phyloP scores from a whole-genome alignment of 176 grass and related monocot species.

The Aegilops bicornis region DNA sequence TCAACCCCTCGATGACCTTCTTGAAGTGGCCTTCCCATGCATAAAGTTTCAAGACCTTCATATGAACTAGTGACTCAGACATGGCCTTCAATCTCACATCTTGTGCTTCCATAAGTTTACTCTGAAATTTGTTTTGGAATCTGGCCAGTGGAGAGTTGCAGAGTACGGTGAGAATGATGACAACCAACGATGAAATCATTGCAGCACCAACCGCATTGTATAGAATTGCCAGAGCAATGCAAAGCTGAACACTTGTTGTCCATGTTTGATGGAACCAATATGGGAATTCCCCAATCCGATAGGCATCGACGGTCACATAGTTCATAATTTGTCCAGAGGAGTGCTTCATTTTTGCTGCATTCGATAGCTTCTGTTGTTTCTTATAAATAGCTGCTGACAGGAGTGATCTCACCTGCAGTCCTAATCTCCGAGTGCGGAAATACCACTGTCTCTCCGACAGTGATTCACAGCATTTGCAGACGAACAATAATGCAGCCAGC shows the following conservation, averaged over 20 bases:
- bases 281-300: conserved; percentile 90
- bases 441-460: conserved; percentile 90
- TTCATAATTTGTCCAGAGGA: conserved; percentile 92
- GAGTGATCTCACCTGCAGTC: conserved; percentile 75
- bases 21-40: conserved; percentile 92
- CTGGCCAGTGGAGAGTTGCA: conserved; percentile 86
- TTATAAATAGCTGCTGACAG: conserved; percentile 78
- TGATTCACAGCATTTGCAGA: conserved; percentile 80
- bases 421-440: conserved; percentile 76
- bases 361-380: conserved; percentile 81
- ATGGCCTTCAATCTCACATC: conserved; percentile 83
- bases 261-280: conserved; percentile 97
- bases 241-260: conserved; percentile 85
- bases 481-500: conserved; percentile 52
- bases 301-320: conserved; percentile 86
- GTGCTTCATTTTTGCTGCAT: conserved; percentile 67
- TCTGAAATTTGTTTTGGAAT: conserved; percentile 88
- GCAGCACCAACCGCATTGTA: conserved; percentile 73
- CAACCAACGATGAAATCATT: conserved; percentile 58
- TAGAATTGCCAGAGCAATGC: conserved; percentile 71
- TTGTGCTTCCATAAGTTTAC: conserved; percentile 82
- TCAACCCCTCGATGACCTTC: conserved; percentile 72
- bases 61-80: conserved; percentile 70
- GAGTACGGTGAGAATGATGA: conserved; percentile 73
- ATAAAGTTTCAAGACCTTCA: conserved; percentile 91